Percentiles rank a stretch among this genome's conserved stretches.
phyloP scores from a whole-genome alignment of 371 early-diverging fungal species.

The Mucor ambiguus region DNA sequence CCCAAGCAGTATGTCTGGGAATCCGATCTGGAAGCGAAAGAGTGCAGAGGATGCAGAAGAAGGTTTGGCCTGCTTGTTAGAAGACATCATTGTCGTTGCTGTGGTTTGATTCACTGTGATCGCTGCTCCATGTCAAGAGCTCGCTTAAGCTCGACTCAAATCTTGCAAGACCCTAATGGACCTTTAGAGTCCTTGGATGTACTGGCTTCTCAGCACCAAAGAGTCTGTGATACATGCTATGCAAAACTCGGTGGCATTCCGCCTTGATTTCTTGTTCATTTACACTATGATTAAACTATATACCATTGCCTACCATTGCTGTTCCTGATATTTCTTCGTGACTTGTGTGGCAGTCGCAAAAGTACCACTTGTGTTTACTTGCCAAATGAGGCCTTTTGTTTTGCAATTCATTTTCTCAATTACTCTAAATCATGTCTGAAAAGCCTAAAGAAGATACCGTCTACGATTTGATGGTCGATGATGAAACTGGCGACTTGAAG shows the following conservation, averaged over 20 bases:
- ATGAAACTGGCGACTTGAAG: slow-evolving; percentile 26
- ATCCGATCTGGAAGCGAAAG: slow-evolving; percentile 62
- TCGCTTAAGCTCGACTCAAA: slow-evolving; percentile 50
- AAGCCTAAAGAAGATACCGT: slow-evolving; percentile 12
- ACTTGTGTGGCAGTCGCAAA: neutral
- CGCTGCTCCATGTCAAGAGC: slow-evolving; percentile 65
- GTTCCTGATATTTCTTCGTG: neutral
- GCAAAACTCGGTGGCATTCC: slow-evolving; percentile 26
- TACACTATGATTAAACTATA: neutral
- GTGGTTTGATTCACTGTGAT: slow-evolving; percentile 83
- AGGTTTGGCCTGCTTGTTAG: slow-evolving; percentile 68
- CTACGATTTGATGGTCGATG: slow-evolving; percentile 24
- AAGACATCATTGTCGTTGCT: slow-evolving; percentile 89
- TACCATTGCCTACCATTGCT: neutral
- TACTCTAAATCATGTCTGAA: slow-evolving; percentile 12
- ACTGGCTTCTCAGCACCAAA: slow-evolving; percentile 51
- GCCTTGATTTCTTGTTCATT: slow-evolving; percentile 2
- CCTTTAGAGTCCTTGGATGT: slow-evolving; percentile 34
- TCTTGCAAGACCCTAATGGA: slow-evolving; percentile 54
- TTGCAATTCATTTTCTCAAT: neutral
- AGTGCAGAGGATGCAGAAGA: slow-evolving; percentile 68
- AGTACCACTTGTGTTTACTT: neutral
- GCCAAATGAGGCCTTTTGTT: neutral
- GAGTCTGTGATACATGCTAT: slow-evolving; percentile 63
- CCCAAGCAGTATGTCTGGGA: slow-evolving; percentile 66